Base-by-base conservation (phyloP, 2,329 filamentous ascomycete species). In the Sclerotinia minor region DNA sequence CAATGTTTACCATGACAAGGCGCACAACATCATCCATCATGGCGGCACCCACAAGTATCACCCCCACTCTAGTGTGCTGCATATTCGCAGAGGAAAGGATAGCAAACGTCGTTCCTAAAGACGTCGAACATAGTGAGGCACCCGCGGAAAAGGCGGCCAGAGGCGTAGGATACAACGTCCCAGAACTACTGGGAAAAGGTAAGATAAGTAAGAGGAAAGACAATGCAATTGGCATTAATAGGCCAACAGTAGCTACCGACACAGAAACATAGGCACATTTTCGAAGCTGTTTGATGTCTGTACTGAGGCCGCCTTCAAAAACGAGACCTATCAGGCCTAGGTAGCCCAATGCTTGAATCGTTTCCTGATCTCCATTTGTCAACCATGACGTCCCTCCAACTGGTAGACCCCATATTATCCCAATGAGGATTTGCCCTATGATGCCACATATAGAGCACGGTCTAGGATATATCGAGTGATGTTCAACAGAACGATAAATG, bases 21-120 rank as follows among this genome's bases (percentile, higher is more conserved):
- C 90, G 91, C 1, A 91, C 84, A 0, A 94, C 88, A 78, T 95
- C 91, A 75, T 95, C 92, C 79, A 95, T 85, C 85, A 95, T 91
- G 0, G 91, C 92, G 0, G 90, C 91, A 68, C 85, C 88, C 2
- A 86, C 85, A 0, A 93, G 81, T 0, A 95, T 85, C 11, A 79
- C 87, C 67, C 79, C 92, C 0, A 89, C 75, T 2, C 85, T 79
- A 11, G 83, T 87, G 2, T 79, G 76, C n/a, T 79, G 79, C 15
- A 89, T 77, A 2, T 81, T 81, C 3, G 86, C 87, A 11, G 91
- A 89, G 0, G 83, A 85, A 0, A 90, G 78, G 4, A 90, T 83
- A 0, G 86, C 84, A 71, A 89, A 89, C 0, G 87, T 89, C 0
- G 90, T 94, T 6, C 91, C 91, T 0, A 94, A 80, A 67, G 87